phyloP scores from a whole-genome alignment of 345 rosid species.

The Eucalyptus camaldulensis region DNA sequence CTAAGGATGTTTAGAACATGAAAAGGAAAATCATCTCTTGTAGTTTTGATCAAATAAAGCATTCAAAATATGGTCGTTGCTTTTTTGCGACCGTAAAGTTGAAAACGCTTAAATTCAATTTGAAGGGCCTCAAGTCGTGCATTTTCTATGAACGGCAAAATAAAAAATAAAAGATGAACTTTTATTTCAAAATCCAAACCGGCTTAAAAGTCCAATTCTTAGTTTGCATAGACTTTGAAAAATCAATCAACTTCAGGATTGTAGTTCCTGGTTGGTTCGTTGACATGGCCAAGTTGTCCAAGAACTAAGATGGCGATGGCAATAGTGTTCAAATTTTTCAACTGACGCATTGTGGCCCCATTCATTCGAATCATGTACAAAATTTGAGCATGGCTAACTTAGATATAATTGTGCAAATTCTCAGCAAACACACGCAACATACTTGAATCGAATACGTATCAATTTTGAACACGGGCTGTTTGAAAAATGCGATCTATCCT shows the following conservation, averaged over 20 bases:
- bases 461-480: background rate
- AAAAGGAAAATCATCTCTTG: background rate
- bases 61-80: background rate
- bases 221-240: background rate
- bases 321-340: background rate
- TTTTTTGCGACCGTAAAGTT: background rate
- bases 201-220: background rate
- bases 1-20: background rate
- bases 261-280: background rate
- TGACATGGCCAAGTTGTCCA: background rate
- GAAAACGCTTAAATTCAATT: background rate
- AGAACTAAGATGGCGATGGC: background rate
- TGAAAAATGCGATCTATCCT: background rate
- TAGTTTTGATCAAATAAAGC: background rate
- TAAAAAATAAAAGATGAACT: background rate
- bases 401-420: background rate
- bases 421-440: background rate
- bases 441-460: background rate
- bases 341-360: fast-evolving
- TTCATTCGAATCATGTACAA: background rate
- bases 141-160: background rate
- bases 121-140: background rate
- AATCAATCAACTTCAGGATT: background rate
- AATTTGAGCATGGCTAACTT: background rate
- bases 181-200: background rate